A percentile compares a stretch with the other conserved stretches of the same genome.
These are phyloP conservation scores for Penicillium tannophilum DNA, from an alignment of 495 filamentous ascomycete species.

Conservation along the genomic window DNA sequence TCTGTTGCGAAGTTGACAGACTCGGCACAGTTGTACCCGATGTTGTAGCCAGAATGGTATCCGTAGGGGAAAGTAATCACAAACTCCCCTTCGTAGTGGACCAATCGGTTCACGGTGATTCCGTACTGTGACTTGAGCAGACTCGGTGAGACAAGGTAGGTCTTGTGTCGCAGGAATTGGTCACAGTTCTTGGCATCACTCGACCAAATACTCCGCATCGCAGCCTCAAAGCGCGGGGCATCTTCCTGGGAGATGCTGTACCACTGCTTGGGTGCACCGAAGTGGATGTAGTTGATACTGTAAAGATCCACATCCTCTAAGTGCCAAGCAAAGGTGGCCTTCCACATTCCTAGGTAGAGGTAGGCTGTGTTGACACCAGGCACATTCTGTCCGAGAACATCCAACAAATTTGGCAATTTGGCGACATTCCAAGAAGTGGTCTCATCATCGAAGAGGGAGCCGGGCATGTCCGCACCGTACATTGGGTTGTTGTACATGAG, in stretches of 20 bases:
- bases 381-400: conserved; percentile 91
- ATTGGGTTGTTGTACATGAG: conserved; percentile 91
- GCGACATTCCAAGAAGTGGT: conserved; percentile 92
- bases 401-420: conserved; percentile 88
- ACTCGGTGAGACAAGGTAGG: conserved; percentile 92
- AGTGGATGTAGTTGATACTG: conserved; percentile 99
- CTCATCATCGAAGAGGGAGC: conserved; percentile 89
- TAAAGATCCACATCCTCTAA: conserved; percentile 97
- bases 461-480: conserved; percentile 96
- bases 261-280: conserved; percentile 98
- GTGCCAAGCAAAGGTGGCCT: conserved; percentile 99
- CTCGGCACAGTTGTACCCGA: conserved; percentile 98
- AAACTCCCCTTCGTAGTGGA: conserved; percentile 97
- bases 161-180: conserved; percentile 97
- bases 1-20: conserved; percentile 98
- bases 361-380: conserved; percentile 99
- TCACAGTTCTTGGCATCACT: conserved; percentile 95
- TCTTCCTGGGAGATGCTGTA: conserved; percentile 98
- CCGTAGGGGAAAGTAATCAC: conserved; percentile 98
- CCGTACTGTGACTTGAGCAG: conserved; percentile 83
- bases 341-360: conserved; percentile 98
- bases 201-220: conserved; percentile 95
- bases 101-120: conserved; percentile 91
- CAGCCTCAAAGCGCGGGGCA: conserved; percentile 88
- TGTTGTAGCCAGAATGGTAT: conserved; percentile 97